Percentiles rank a stretch among this genome's conserved stretches.
Conservation (phyloP, 2,329 filamentous ascomycete species). For the Aspergillus pseudoterreus region DNA sequence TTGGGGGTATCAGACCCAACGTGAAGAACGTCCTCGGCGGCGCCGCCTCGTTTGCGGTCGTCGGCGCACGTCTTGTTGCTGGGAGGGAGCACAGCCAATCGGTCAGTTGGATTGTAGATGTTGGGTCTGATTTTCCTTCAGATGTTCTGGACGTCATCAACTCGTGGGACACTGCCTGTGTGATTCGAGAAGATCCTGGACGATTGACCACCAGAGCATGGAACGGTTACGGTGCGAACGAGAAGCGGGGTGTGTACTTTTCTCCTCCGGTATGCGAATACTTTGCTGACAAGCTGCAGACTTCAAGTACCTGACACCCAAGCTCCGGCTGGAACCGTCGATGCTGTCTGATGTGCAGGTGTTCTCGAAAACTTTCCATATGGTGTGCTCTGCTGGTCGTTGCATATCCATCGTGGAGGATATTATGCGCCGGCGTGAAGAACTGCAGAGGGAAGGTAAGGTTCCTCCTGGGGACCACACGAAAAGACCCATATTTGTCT, state of each 20-base stretch:
- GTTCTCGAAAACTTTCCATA: slow-evolving; percentile 73
- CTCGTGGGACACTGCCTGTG: slow-evolving; percentile 71
- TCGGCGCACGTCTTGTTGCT: slow-evolving; percentile 86
- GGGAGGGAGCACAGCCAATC: slow-evolving; percentile 61
- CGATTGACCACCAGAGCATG: slow-evolving; percentile 83
- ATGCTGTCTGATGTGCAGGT: slow-evolving; percentile 67
- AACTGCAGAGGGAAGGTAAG: slow-evolving; percentile 25
- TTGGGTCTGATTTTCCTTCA: slow-evolving; percentile 79
- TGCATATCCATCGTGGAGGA: slow-evolving; percentile 71
- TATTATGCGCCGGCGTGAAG: slow-evolving; percentile 57
- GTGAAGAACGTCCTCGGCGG: slow-evolving; percentile 80
- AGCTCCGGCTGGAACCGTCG: slow-evolving; percentile 70
- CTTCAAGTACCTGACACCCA: slow-evolving; percentile 86
- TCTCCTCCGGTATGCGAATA: background rate
- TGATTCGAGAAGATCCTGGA: slow-evolving; percentile 62
- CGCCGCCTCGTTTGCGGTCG: slow-evolving; percentile 78
- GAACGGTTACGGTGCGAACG: slow-evolving; percentile 78
- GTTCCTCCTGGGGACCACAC: slow-evolving; percentile 30
- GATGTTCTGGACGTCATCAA: slow-evolving; percentile 61
- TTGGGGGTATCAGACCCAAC: slow-evolving; percentile 63
- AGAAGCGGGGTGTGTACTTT: slow-evolving; percentile 52
- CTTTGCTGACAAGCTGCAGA: slow-evolving; percentile 42
- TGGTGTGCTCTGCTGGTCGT: slow-evolving; percentile 76
- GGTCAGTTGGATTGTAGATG: slow-evolving; percentile 88
- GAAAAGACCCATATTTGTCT: slow-evolving; percentile 71